Evolutionary conservation across 257 asterid genomes (phyloP).

Genomic region (Capsicum baccatum): DNA sequence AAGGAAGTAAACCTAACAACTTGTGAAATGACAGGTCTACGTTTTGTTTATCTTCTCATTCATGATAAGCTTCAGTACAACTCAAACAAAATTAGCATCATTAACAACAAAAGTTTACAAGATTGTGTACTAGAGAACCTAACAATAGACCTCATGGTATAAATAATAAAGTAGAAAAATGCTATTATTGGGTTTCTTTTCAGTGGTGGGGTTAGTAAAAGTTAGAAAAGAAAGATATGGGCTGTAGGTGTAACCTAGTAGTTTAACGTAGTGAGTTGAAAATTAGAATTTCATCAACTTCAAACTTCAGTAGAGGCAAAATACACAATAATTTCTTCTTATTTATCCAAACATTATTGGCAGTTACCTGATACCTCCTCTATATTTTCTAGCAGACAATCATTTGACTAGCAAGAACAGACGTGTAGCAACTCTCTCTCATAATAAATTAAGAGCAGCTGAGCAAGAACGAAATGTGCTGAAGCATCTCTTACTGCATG

Average conservation of each 20-base stretch:
- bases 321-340: not conserved
- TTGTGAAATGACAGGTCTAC: not conserved
- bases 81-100: not conserved
- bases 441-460: too few species aligned
- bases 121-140: not conserved
- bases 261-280: not conserved
- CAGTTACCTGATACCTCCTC: not conserved
- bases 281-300: not conserved
- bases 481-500: too few species aligned
- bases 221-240: not conserved
- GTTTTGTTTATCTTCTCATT: not conserved
- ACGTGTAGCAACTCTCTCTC: too few species aligned
- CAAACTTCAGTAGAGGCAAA: not conserved
- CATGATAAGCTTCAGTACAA: not conserved
- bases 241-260: too few species aligned
- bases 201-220: not conserved
- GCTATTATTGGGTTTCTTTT: not conserved
- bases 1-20: not conserved
- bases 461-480: too few species aligned
- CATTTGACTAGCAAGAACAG: too few species aligned
- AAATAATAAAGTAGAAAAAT: not conserved
- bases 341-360: not conserved
- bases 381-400: too few species aligned
- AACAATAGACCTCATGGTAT: not conserved
- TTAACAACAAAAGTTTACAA: not conserved